Conservation (phyloP, 2,329 filamentous ascomycete species). For the Microdochium trichocladiopsis region DNA sequence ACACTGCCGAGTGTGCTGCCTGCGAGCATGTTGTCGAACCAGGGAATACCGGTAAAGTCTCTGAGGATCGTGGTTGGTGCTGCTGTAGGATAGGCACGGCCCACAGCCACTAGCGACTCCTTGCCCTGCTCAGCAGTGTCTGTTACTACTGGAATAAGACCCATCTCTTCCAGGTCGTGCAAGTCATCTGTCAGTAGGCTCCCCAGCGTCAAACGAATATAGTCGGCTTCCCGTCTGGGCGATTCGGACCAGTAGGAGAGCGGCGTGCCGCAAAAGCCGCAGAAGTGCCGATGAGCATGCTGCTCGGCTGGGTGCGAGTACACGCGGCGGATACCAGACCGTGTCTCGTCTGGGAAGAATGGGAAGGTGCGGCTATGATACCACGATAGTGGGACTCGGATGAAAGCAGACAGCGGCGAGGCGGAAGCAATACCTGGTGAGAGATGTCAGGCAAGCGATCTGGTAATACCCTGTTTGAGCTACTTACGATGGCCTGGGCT, state of each 20-base stretch:
- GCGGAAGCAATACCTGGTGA: slow-evolving; percentile 55
- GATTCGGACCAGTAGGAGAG: slow-evolving; percentile 78
- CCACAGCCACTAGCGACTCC: slow-evolving; percentile 9
- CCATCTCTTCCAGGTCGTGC: slow-evolving; percentile 64
- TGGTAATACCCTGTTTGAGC: not conserved
- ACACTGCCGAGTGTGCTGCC: slow-evolving; percentile 66
- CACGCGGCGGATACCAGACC: slow-evolving; percentile 55
- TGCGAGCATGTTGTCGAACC: slow-evolving; percentile 78
- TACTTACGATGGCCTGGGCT: slow-evolving; percentile 64
- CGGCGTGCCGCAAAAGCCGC: slow-evolving; percentile 85
- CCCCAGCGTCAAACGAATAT: slow-evolving; percentile 75
- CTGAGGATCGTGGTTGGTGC: slow-evolving; percentile 31
- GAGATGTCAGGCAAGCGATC: not conserved
- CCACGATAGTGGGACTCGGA: slow-evolving; percentile 75
- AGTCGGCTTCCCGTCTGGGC: slow-evolving; percentile 64
- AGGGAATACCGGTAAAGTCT: slow-evolving; percentile 68
- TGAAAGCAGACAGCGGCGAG: slow-evolving; percentile 70
- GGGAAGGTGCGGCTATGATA: slow-evolving; percentile 71
- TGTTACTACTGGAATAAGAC: slow-evolving; percentile 51
- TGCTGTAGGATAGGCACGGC: slow-evolving; percentile 21
- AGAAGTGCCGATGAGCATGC: slow-evolving; percentile 69
- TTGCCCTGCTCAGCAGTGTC: slow-evolving; percentile 12
- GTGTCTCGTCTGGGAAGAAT: slow-evolving; percentile 72
- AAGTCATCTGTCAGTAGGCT: slow-evolving; percentile 68
- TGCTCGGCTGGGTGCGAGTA: slow-evolving; percentile 55